Evolutionary conservation across 331 rosid genomes (phyloP).

Genomic region (Pyracantha coccinea): DNA sequence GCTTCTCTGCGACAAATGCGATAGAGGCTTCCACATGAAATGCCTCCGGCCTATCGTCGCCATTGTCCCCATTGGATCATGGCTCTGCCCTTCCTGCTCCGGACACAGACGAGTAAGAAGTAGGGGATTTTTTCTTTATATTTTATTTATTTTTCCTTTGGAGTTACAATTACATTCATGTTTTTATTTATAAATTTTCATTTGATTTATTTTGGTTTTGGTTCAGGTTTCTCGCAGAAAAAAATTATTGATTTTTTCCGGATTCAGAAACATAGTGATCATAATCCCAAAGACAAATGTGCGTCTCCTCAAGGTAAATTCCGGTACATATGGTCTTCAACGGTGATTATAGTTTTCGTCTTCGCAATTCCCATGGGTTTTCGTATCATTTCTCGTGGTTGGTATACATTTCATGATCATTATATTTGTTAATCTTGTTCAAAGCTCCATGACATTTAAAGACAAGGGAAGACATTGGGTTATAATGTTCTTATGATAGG

Average conservation of each 20-base stretch:
- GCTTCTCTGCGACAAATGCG: background rate
- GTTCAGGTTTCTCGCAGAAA: background rate
- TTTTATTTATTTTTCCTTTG: background rate
- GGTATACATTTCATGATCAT: background rate
- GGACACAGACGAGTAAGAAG: background rate
- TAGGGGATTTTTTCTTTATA: background rate
- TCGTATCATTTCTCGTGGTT: no score
- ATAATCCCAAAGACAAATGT: background rate
- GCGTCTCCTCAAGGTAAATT: background rate
- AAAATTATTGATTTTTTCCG: background rate
- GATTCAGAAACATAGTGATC: background rate
- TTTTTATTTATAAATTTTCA: no score
- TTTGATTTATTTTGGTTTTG: background rate
- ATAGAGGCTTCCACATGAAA: background rate
- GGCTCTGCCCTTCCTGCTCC: background rate
- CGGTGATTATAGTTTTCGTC: background rate
- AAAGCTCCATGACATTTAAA: background rate
- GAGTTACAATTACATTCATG: background rate
- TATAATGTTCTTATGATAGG: background rate
- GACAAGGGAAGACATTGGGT: background rate
- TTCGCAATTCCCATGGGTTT: background rate
- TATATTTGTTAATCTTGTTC: background rate
- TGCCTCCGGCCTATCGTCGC: background rate
- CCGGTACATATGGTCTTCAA: background rate
- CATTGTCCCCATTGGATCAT: background rate